Evolutionary conservation across 108 stramenopile genomes (phyloP), one percentile per base, ranked within the genome.

Genomic region (Fragilaria radians): DNA sequence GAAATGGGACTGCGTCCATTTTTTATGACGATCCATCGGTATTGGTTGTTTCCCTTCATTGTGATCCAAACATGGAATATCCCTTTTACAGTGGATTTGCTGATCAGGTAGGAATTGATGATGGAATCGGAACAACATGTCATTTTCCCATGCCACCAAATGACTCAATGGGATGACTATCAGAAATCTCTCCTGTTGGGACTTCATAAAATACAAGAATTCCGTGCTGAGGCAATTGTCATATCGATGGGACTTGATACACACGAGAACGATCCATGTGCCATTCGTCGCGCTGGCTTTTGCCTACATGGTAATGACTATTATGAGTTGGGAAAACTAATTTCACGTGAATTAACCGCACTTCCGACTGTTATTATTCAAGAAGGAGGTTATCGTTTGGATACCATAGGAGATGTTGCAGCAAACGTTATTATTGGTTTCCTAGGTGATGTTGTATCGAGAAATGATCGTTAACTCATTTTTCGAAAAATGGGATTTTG

Each of bases 381-480:
- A 54, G 89, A 91, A 50, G 89, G 89, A 54, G 89, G 89, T 1
- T 91, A 91, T 54, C 62, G 68, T 19, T 85, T 90, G 89, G 83
- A 85, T 29, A 65, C 70, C 21, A 71, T 90, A 31, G 79, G 81
- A 2, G 42, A 67, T 26, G 89, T 85, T 14, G 89, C 83, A 23
- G 68, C 83, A 1, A 76, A 87, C 73, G 78, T 90, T 25, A 50
- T 90, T 1, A 67, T 59, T 18, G 65, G 73, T 4, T 80, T 66
- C 53, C 36, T 11, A 11, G 36, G 14, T 42, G 36, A 42, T 7
- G n/a, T n/a, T n/a, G n/a, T n/a, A n/a, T n/a, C n/a, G n/a, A n/a
- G n/a, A n/a, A n/a, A n/a, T n/a, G n/a, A n/a, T n/a, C n/a, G n/a
- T n/a, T n/a, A n/a, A n/a, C n/a, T n/a, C n/a, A n/a, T n/a, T n/a